Evolutionary conservation across 257 asterid genomes (phyloP).

Genomic region (Paulownia fortunei): DNA sequence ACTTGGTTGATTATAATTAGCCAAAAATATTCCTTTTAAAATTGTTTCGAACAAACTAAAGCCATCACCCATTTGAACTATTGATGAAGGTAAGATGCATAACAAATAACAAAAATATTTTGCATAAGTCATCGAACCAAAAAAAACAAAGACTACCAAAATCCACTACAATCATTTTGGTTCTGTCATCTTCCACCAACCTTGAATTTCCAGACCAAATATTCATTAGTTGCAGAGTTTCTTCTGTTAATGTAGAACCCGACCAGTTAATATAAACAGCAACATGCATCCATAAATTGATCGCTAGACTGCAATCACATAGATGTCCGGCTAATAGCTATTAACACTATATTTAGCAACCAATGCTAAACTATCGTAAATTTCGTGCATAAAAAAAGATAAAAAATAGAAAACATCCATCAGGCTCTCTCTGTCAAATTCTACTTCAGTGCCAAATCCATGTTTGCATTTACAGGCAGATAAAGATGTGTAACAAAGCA

Average conservation of each 20-base stretch:
- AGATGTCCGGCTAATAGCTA: not conserved
- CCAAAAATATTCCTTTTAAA: too few species aligned
- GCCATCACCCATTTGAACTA: too few species aligned
- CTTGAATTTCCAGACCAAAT: not conserved
- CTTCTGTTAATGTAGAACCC: too few species aligned
- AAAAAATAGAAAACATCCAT: not conserved
- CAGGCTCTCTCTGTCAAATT: not conserved
- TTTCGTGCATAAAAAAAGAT: not conserved
- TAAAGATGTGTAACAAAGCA: not conserved
- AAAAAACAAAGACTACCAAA: not conserved
- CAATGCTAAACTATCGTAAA: not conserved
- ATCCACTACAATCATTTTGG: not conserved
- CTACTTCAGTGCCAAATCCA: slow-evolving; percentile 19
- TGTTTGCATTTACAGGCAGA: slow-evolving; percentile 32
- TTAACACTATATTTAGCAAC: not conserved
- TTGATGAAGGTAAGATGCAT: too few species aligned
- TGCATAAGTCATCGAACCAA: not conserved
- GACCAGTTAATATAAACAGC: not conserved
- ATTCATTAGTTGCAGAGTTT: not conserved
- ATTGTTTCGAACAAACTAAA: too few species aligned
- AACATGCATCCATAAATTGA: too few species aligned
- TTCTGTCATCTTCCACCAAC: not conserved
- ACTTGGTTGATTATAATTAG: too few species aligned
- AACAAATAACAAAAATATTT: too few species aligned
- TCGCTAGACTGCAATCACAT: not conserved